Percentiles rank a stretch among this genome's conserved stretches.
Evolutionary conservation across 2,329 filamentous ascomycete genomes (phyloP).

Genomic region (Myriosclerotinia curreyana): DNA sequence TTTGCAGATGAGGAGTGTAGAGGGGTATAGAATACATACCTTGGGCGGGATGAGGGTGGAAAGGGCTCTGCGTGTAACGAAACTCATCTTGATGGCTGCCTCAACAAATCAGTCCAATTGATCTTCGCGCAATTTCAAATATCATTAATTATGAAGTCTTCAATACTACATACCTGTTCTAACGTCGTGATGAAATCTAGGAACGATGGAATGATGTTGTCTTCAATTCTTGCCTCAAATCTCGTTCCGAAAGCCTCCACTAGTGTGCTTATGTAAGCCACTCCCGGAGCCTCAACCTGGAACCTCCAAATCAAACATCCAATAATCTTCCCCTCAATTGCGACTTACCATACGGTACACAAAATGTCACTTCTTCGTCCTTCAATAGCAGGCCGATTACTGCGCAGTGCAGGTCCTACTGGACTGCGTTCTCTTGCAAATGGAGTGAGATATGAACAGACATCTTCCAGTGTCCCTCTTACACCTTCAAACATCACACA

Average conservation of each 20-base stretch:
- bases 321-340: constrained; percentile 19
- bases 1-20: neutral
- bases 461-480: constrained; percentile 42
- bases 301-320: constrained; percentile 15
- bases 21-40: constrained; percentile 53
- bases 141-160: neutral
- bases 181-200: constrained; percentile 32
- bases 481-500: constrained; percentile 42
- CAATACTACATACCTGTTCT: constrained; percentile 34
- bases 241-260: constrained; percentile 31
- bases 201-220: constrained; percentile 28
- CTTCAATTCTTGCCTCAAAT: constrained; percentile 22
- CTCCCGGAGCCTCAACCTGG: constrained; percentile 20
- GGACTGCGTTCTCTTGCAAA: constrained; percentile 42
- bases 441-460: constrained; percentile 53
- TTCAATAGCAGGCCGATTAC: constrained; percentile 50
- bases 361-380: constrained; percentile 67
- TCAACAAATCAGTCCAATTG: constrained; percentile 38
- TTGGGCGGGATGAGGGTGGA: constrained; percentile 99
- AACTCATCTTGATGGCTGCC: constrained; percentile 74
- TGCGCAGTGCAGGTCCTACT: constrained; percentile 47
- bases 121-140: neutral
- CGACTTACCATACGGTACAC: constrained; percentile 26
- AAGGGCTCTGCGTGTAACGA: constrained; percentile 82
- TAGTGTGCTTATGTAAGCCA: constrained; percentile 29